phyloP scores from a whole-genome alignment of 805 yeast genomes.

The Starmerella vaccinii region DNA sequence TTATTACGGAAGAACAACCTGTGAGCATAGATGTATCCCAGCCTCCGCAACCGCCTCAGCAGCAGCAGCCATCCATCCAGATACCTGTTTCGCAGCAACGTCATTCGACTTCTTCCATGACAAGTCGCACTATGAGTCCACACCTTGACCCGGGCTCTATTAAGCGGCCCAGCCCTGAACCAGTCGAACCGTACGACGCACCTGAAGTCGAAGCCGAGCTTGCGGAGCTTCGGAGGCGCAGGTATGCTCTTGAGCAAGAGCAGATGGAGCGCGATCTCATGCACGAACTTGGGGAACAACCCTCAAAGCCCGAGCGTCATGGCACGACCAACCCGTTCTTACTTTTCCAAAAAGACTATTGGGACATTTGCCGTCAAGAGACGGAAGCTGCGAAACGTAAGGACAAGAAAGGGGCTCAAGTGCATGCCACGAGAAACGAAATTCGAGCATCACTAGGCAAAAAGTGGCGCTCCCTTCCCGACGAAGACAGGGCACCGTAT shows the following conservation, averaged over 20 bases:
- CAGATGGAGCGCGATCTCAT: conserved; percentile 31
- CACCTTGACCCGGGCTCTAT: not conserved
- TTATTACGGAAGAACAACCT: conserved; percentile 22
- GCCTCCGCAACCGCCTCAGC: not conserved
- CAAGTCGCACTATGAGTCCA: not conserved
- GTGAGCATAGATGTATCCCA: not conserved
- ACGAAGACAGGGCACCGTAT: conserved; percentile 32
- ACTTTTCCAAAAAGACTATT: conserved; percentile 35
- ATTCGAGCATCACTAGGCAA: conserved; percentile 34
- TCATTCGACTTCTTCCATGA: not conserved
- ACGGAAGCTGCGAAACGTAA: conserved; percentile 30
- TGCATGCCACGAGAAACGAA: conserved; percentile 34
- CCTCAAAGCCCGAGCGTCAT: conserved; percentile 32
- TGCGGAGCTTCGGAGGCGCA: conserved; percentile 26
- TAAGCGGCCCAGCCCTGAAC: conserved; percentile 1
- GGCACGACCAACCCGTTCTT: conserved; percentile 35
- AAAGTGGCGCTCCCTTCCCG: conserved; percentile 35
- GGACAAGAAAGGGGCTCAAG: conserved; percentile 23
- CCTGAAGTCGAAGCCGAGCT: conserved; percentile 26
- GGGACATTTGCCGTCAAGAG: conserved; percentile 34
- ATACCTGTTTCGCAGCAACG: not conserved
- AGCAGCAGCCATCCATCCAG: not conserved
- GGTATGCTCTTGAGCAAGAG: conserved; percentile 28
- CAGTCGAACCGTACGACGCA: conserved; percentile 11
- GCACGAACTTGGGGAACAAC: conserved; percentile 33